Evolutionary conservation across 1,139 yeast species (phyloP).

Genomic region (Taiozyma sp.): DNA sequence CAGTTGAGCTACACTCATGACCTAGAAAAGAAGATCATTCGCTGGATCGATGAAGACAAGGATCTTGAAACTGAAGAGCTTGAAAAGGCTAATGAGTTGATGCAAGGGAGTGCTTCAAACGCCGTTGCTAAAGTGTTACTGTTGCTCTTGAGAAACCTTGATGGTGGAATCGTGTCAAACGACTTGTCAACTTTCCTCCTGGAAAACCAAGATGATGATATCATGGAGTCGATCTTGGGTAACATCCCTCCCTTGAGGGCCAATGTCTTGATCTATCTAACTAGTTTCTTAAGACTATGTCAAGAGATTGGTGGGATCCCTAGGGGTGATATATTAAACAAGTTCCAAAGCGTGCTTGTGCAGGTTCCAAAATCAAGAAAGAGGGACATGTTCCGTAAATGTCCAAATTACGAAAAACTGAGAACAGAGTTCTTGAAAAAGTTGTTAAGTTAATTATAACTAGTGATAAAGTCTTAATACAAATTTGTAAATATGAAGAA

Average conservation of each 20-base stretch:
- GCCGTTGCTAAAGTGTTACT: constrained; percentile 25
- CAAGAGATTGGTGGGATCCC: constrained; percentile 22
- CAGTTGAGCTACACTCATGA: constrained; percentile 18
- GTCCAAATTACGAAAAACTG: constrained; percentile 21
- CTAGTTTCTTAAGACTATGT: constrained; percentile 32
- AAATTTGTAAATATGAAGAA: not conserved
- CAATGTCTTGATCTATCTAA: constrained; percentile 35
- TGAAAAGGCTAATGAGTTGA: constrained; percentile 3
- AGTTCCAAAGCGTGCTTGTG: constrained; percentile 28
- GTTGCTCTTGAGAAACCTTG: constrained; percentile 30
- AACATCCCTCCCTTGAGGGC: constrained; percentile 34
- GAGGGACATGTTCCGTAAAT: constrained; percentile 16
- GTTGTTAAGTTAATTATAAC: constrained; percentile 14
- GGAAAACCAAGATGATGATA: constrained; percentile 11
- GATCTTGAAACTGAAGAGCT: constrained; percentile 17
- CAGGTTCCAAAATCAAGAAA: constrained; percentile 25
- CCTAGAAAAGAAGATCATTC: constrained; percentile 19
- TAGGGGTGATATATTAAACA: constrained; percentile 13
- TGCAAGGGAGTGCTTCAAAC: not conserved
- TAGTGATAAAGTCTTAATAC: not conserved
- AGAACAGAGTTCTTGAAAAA: constrained; percentile 25
- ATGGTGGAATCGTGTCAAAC: constrained; percentile 36
- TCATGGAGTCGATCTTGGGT: constrained; percentile 29
- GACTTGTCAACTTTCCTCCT: constrained; percentile 27
- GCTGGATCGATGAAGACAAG: constrained; percentile 20